Evolutionary conservation across 2,329 filamentous ascomycete genomes (phyloP).

Genomic region (Colletotrichum sp.): DNA sequence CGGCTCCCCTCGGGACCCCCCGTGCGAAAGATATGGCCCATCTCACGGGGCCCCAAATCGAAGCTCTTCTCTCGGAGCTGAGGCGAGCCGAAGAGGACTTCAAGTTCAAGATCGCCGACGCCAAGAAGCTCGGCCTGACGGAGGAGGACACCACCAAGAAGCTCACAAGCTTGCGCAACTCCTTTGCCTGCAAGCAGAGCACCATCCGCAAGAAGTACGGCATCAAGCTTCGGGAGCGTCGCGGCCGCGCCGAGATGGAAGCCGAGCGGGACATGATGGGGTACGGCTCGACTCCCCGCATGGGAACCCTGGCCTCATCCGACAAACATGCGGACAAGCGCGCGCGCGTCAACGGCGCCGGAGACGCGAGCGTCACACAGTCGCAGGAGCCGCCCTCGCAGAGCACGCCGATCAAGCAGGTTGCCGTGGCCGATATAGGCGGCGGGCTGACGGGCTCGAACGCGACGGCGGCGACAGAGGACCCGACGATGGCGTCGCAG

Average conservation of each 20-base stretch:
- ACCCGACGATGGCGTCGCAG: slow-evolving; percentile 33
- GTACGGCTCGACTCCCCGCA: background rate
- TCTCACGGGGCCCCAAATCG: background rate
- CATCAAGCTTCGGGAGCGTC: slow-evolving; percentile 56
- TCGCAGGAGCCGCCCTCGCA: background rate
- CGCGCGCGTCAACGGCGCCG: background rate
- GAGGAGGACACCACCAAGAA: slow-evolving; percentile 18
- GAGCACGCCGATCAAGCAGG: slow-evolving; percentile 23
- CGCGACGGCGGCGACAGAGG: slow-evolving; percentile 39
- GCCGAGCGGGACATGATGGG: slow-evolving; percentile 45
- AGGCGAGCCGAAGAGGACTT: slow-evolving; percentile 33
- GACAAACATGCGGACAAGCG: slow-evolving; percentile 12
- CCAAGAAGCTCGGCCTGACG: background rate
- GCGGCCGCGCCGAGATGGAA: slow-evolving; percentile 51
- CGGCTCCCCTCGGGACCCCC: background rate
- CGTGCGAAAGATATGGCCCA: slow-evolving; percentile 7
- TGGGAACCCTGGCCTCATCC: background rate
- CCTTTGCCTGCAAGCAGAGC: slow-evolving; percentile 60
- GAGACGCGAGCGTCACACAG: background rate
- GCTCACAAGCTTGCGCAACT: slow-evolving; percentile 53
- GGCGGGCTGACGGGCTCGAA: slow-evolving; percentile 38
- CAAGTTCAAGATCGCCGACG: background rate
- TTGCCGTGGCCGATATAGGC: slow-evolving; percentile 36
- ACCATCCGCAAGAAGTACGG: slow-evolving; percentile 63
- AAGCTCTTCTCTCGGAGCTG: slow-evolving; percentile 40